phyloP scores from a whole-genome alignment of 805 yeast genomes.

The Kodamaea lidongshanica region DNA sequence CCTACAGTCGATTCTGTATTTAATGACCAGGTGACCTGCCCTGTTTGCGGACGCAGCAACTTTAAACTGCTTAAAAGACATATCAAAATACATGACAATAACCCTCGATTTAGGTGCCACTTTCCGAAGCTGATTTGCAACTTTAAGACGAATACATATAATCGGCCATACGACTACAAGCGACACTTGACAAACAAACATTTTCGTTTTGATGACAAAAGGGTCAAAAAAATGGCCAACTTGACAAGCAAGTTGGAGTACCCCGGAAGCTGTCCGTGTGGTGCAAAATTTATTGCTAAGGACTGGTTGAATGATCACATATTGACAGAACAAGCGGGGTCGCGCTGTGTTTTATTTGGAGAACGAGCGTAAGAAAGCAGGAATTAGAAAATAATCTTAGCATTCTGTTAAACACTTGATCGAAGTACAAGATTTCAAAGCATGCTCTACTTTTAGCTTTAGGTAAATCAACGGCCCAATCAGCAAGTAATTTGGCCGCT shows the following conservation, averaged over 20 bases:
- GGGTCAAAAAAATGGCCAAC: constrained; percentile 7
- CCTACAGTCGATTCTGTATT: constrained; percentile 10
- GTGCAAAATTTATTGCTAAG: constrained; percentile 6
- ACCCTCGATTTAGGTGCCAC: constrained; percentile 7
- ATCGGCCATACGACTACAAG: constrained; percentile 8
- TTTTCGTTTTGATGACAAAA: constrained; percentile 7
- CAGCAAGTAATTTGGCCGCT: too few species aligned
- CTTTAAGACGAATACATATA: constrained; percentile 8
- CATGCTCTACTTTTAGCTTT: too few species aligned
- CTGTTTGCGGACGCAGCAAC: constrained; percentile 7
- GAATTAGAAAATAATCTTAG: too few species aligned
- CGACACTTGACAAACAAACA: constrained; percentile 8
- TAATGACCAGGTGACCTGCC: constrained; percentile 8
- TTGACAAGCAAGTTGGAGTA: constrained; percentile 7
- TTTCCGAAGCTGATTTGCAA: constrained; percentile 8
- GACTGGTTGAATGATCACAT: constrained; percentile 7
- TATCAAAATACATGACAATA: constrained; percentile 8
- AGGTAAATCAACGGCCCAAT: too few species aligned
- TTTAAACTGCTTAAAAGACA: constrained; percentile 9
- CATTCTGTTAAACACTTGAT: too few species aligned
- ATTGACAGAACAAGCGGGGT: constrained; percentile 4
- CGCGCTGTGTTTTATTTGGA: constrained; percentile 6
- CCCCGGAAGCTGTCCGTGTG: constrained; percentile 8
- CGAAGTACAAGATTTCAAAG: too few species aligned
- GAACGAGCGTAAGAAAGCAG: too few species aligned